Base-by-base conservation (phyloP, 768 basidiomycete species). In the Baorangia bicolor region DNA sequence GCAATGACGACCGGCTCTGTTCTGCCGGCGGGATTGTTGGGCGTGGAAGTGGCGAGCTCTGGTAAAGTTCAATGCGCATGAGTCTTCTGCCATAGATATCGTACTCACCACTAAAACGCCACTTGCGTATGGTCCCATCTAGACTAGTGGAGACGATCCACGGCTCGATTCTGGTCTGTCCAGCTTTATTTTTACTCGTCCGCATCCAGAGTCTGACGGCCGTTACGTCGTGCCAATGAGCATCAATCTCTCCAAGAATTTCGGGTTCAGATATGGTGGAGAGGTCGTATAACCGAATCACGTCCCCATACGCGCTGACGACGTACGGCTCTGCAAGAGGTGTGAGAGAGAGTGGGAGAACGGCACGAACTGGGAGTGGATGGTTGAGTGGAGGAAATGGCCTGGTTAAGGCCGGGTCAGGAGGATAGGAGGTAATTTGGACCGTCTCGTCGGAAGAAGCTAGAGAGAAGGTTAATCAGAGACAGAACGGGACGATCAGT, bases 371-470 rank as follows among this genome's bases (percentile, higher is more conserved):
- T 44, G 86, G 80, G 2, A 72, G 70, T 9, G 84, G 80, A 64
- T 91, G 88, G 1, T 69, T 63, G 66, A 85, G 82, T n/a, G 77
- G 80, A 56, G 75, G 83, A 58, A 68, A 74, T 27, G 72, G 77
- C 65, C 75, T 82, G 52, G 45, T 63, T 38, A 50, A 59, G 50
- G 62, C 40, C 23, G 66, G 57, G 53, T 62, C 51, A 21, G 75
- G 62, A 18, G 77, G 75, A 57, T 82, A 78, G 16, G 78, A 69
- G 5, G 82, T 68, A 12, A 92, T 76, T 55, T 88, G 85, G 1
- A 88, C 86, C 0, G 90, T 90, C 39, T 93, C 90, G 69, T 99
- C 97, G 14, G 90, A 78, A 14, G 97, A 98, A 12, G 90, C 97
- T 97, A 63, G 3, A 37, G 40, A 53, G 11, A 42, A 11, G 9